Evolutionary conservation across 495 filamentous ascomycete species (phyloP).

Genomic region (Xylaria venustula): DNA sequence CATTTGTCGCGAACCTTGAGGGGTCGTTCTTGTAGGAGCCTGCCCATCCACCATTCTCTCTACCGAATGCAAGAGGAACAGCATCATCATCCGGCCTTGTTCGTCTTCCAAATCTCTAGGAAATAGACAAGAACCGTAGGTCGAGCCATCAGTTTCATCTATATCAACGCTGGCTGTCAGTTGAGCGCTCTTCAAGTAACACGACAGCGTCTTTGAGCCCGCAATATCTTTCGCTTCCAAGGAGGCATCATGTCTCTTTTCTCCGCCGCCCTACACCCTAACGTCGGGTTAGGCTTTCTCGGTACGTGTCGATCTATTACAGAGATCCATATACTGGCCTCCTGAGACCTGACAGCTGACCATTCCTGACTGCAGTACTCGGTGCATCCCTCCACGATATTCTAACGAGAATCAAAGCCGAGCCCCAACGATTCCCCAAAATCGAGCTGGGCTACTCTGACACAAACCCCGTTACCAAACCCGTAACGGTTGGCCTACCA

Average conservation of each 20-base stretch:
- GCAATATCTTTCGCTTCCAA: background rate
- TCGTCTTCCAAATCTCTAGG: too few relatives aligned
- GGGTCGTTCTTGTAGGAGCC: background rate
- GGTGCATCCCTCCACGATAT: constrained; percentile 89
- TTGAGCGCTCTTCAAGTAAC: too few relatives aligned
- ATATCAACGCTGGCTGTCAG: background rate
- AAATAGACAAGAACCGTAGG: background rate
- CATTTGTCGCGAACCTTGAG: background rate
- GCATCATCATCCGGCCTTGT: too few relatives aligned
- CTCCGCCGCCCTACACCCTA: constrained; percentile 70
- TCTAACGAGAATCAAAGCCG: constrained; percentile 78
- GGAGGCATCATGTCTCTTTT: constrained; percentile 52
- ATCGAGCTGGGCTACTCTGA: constrained; percentile 78
- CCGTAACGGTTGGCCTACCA: constrained; percentile 71
- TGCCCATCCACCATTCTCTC: background rate
- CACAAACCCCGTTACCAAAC: constrained; percentile 65
- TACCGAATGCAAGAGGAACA: too few relatives aligned
- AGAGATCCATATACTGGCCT: background rate
- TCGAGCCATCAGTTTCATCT: background rate
- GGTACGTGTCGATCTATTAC: constrained; percentile 45
- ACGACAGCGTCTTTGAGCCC: background rate
- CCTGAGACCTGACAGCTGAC: constrained; percentile 12
- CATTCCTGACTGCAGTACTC: constrained; percentile 54
- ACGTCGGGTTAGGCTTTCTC: constrained; percentile 75
- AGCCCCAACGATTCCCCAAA: constrained; percentile 75